phyloP scores from a whole-genome alignment of 1,284 basidiomycete species.

The Microbotryomycetes sp. region DNA sequence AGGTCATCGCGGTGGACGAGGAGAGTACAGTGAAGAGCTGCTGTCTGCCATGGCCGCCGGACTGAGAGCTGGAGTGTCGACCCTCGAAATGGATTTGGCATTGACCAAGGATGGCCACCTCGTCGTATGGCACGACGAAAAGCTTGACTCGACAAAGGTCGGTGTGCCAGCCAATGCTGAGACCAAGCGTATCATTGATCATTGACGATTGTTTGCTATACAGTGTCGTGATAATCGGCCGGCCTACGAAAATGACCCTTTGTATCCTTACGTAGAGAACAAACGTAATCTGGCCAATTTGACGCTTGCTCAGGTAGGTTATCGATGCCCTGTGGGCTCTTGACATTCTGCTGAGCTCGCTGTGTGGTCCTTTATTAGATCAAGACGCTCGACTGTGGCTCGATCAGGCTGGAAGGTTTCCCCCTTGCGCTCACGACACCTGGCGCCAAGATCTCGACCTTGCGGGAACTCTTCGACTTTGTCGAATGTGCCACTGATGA shows the following conservation, averaged over 20 bases:
- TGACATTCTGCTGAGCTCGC: not conserved
- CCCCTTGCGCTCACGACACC: constrained; percentile 54
- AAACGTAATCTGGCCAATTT: constrained; percentile 56
- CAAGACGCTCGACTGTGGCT: constrained; percentile 68
- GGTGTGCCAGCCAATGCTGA: too few species aligned
- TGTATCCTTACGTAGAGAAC: constrained; percentile 53
- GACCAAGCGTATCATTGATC: too few species aligned
- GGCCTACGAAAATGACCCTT: constrained; percentile 6
- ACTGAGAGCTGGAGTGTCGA: constrained; percentile 55
- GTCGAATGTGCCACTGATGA: constrained; percentile 42
- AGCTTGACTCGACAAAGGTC: constrained; percentile 51
- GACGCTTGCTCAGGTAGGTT: constrained; percentile 49
- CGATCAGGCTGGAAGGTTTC: constrained; percentile 54
- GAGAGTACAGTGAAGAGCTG: constrained; percentile 60
- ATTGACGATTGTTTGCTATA: too few species aligned
- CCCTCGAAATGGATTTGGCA: constrained; percentile 68
- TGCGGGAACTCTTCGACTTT: constrained; percentile 59
- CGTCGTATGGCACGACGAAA: constrained; percentile 71
- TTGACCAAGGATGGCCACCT: constrained; percentile 65
- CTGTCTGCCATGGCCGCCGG: constrained; percentile 67
- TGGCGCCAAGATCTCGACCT: constrained; percentile 60
- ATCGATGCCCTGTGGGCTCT: constrained; percentile 12
- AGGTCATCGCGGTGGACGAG: constrained; percentile 65
- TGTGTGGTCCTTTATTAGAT: constrained; percentile 45
- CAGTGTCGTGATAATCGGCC: constrained; percentile 21